Evolutionary conservation across 306 rosid genomes (phyloP), one percentile per base, ranked within the genome.

Genomic region (Vigna trinervia): DNA sequence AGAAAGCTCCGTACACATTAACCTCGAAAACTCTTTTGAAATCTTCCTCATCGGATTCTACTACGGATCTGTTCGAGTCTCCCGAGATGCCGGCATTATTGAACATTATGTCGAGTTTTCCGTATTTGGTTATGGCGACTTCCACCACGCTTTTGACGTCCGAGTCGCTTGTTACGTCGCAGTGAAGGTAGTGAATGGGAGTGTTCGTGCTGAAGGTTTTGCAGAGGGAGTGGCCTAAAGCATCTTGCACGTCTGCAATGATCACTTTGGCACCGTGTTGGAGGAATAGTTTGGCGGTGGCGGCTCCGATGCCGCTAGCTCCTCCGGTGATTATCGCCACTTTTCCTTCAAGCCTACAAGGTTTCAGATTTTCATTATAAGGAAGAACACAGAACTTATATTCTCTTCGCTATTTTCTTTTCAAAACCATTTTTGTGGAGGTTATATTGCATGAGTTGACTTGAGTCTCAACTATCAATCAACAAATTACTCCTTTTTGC

Each of bases 311-410:
- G 14, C 94, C 96, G 14, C 97, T 86, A 1, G 94, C 92, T 1
- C 89, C 96, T 8, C 97, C 94, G 0, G 97, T 93, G 60, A 93
- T 86, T 48, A 93, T 72, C 11, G 93, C 97, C 1, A 93, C 96
- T 76, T 89, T 89, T 13, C 90, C 96, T 62, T 81, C 83, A 38
- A 93, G 86, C 69, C 96, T 89, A 85, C 71, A 57, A 71, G 3
- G 47, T 41, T 41, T 9, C 47, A 41, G 47, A 41, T 9, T 41
- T 2, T 38, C 43, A 38, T 7, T 8, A 39, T 26, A 2, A 26
- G 45, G 45, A 39, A 39, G 45, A 39, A 39, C 11, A 39, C 0
- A 39, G 2, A 26, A 26, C 28, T 26, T 26, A 26, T 26, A 26
- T 26, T 26, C 28, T 26, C 28, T 26, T 26, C 0, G 28, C 28